These are phyloP conservation scores for Fraxinus baroniana DNA, from an alignment of 305 asterid genomes.

Conservation along the genomic window DNA sequence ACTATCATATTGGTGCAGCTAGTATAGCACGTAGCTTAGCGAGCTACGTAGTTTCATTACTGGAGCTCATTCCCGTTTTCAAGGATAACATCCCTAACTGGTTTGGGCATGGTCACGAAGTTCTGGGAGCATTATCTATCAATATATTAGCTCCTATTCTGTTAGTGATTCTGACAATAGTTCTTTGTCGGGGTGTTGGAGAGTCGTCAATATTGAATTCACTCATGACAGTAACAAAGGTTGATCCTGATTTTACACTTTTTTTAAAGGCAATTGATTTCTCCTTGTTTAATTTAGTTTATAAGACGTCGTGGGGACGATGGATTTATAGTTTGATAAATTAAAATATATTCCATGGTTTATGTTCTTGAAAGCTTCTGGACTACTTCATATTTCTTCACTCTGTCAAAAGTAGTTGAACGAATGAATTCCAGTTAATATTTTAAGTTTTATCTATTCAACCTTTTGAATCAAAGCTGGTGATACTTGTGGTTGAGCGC, in stretches of 20 bases:
- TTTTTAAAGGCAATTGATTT: background rate
- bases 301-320: background rate
- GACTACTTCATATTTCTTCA: background rate
- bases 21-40: conserved; percentile 97
- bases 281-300: background rate
- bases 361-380: background rate
- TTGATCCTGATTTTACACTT: conserved; percentile 24
- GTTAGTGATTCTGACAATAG: conserved; percentile 59
- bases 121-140: conserved; percentile 64
- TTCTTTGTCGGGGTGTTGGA: conserved; percentile 91
- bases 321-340: background rate
- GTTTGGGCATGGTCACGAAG: conserved; percentile 89
- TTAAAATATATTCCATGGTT: background rate
- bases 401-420: background rate
- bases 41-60: conserved; percentile 62
- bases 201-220: conserved; percentile 80
- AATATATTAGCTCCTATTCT: conserved; percentile 81
- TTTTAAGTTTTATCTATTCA: background rate
- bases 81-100: conserved; percentile 69
- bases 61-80: conserved; percentile 80
- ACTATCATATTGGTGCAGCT: conserved; percentile 97
- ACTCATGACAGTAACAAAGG: conserved; percentile 83
- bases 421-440: background rate
- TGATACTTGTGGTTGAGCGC: background rate
- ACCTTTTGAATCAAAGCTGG: background rate